Evolutionary conservation across 345 rosid species (phyloP), one percentile per base, ranked within the genome.

Genomic region (Salix brachista): DNA sequence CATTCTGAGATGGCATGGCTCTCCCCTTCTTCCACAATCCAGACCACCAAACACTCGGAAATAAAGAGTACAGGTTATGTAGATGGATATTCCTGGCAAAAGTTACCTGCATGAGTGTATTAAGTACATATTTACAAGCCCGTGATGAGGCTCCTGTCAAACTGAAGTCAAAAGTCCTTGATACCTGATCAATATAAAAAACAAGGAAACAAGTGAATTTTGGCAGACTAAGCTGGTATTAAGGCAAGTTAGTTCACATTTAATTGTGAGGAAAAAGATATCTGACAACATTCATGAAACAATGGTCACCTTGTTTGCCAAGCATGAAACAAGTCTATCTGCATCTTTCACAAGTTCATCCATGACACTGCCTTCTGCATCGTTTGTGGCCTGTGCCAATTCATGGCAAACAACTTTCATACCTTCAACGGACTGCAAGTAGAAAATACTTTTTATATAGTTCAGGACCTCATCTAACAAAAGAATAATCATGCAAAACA

Each of bases 391-490:
- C 84, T 91, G 99, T 67, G 92, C 92, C 88, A 96, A 86, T 85
- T 94, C 97, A 79, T 96, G 98, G 84, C 99, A 96, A 74, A 94
- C 94, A 72, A 92, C 91, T 88, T 96, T 96, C 99, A 96, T 96
- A 78, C 99, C 99, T 84, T 96, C 99, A 79, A 96, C 97, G 77
- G 97, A 94, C 99, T 96, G 93, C 86, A 84, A 84, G 34, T 13
- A 67, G 23, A 32, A 74, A 39, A 12, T 23, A 70, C 6, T 16
- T 16, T 2, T 11, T 16, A 7, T 10, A 78, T n/a, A 48, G 11
- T 34, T 69, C 44, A 74, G 65, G 48, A 37, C 13, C 61, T 34
- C 67, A 66, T 17, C 60, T 6, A 14, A 26, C 30, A 25, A 32
- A 32, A 67, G 70, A 13, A 12, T 4, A 0, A 67, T 23, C n/a